Base-by-base conservation (phyloP, 2,329 filamentous ascomycete species). In the Fusarium goolgardi region DNA sequence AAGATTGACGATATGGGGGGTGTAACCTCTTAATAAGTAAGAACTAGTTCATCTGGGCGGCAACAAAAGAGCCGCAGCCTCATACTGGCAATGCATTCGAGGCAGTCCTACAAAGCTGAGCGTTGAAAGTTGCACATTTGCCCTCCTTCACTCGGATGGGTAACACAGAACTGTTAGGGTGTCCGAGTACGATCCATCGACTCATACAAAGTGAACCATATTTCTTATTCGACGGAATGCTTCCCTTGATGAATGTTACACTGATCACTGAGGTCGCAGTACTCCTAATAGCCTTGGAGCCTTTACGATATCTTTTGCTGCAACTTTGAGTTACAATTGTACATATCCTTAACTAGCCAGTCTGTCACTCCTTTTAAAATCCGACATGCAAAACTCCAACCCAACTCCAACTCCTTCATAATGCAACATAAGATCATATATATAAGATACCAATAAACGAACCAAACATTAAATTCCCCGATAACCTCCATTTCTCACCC, bases 101-200 rank as follows among this genome's bases (percentile, higher is more conserved):
- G 59, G 59, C 40, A 15, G 59, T 46, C 43, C 50, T 39, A 20
- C 43, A 43, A 10, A 49, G 27, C 21, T 56, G 35, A 56, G 13
- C 5, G 49, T 20, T 32, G 9, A n/a, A 16, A 34, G 18, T 47
- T 55, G 21, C 32, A 54, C 59, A 61, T 55, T 31, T 61, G 12
- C 10, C 18, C 23, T 27, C 34, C 40, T 13, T 15, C n/a, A n/a
- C 16, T 3, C 25, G n/a, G 1, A 45, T 43, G n/a, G n/a, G 37
- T n/a, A 18, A 20, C 21, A 37, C 39, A 44, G 25, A 1, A 12
- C 20, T 27, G 12, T n/a, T 29, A 3, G 46, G 18, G n/a, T 2
- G 15, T 4, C 41, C 0, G 31, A 18, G 40, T 23, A 53, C 35
- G 10, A 23, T n/a, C 16, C 7, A 10, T n/a, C 46, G 8, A 18